Evolutionary conservation across 1,284 basidiomycete genomes (phyloP).

Genomic region (Fomes fomentarius): DNA sequence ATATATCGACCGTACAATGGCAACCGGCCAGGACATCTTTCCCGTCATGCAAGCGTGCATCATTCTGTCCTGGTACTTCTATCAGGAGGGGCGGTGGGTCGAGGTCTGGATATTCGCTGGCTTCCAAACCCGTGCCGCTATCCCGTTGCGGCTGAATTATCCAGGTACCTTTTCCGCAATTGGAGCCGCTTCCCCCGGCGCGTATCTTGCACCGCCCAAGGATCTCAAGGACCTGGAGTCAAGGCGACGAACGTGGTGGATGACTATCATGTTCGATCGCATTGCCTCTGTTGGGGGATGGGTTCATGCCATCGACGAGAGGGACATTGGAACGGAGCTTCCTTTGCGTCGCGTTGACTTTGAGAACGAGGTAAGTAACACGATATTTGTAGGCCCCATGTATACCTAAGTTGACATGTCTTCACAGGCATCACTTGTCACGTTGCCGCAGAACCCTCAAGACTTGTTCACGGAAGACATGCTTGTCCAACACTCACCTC

Average conservation of each 20-base stretch:
- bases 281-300: constrained; percentile 88
- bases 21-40: constrained; percentile 82
- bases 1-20: constrained; percentile 84
- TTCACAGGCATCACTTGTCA: constrained; percentile 13
- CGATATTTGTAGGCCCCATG: too few relatives aligned
- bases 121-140: constrained; percentile 82
- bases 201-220: constrained; percentile 78
- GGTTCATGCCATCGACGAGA: constrained; percentile 81
- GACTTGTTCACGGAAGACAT: constrained; percentile 62
- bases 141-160: constrained; percentile 81
- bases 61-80: constrained; percentile 85
- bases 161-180: constrained; percentile 73
- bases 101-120: constrained; percentile 89
- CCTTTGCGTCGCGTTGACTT: constrained; percentile 75
- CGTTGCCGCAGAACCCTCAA: constrained; percentile 71
- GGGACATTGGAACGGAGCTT: constrained; percentile 79
- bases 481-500: constrained; percentile 67
- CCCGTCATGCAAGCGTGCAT: constrained; percentile 84
- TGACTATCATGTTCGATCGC: constrained; percentile 82
- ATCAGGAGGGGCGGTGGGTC: constrained; percentile 86
- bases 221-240: constrained; percentile 74
- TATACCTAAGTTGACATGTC: not conserved
- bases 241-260: constrained; percentile 84
- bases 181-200: constrained; percentile 66
- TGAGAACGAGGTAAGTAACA: constrained; percentile 59